Evolutionary conservation across 2,329 filamentous ascomycete species (phyloP), one percentile per base, ranked within the genome.

Genomic region (Cladosporium austrohemisphaericum): DNA sequence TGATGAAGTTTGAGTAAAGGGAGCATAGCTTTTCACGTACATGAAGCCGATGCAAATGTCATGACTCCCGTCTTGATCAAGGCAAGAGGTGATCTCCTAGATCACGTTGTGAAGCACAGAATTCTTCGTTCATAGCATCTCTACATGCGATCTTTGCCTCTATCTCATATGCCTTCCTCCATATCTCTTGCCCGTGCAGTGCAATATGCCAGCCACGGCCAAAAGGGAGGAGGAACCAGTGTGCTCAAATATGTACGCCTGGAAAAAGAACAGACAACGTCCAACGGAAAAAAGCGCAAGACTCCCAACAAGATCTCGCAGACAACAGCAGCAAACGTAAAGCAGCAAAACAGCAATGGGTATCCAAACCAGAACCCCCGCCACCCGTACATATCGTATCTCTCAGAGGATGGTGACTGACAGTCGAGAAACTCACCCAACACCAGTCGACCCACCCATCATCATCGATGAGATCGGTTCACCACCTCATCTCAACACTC

Each of bases 1-100:
- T 52, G 3, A 65, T 65, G 62, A 54, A 60, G 35, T 65, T 65
- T 55, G 62, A 64, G 52, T 63, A 56, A 31, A 9, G n/a, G 13
- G 25, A n/a, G 5, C 29, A 13, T 31, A 10, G 11, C 11, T 6
- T 31, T n/a, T 13, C 29, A 31, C 5, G 13, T 31, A 5, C 11
- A 5, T 13, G 5, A 10, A 31, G 29, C 11, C 13, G 29, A 4
- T 4, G 14, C 29, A 31, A 10, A 13, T 31, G 29, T n/a, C 13
- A 31, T 6, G 11, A 10, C 29, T 31, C 29, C 11, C 14, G 5
- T 31, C 29, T 13, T 4, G 29, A 31, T 5, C n/a, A n/a, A n/a
- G n/a, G n/a, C n/a, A n/a, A n/a, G n/a, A n/a, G n/a, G n/a, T n/a
- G n/a, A n/a, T n/a, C n/a, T n/a, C n/a, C n/a, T n/a, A n/a, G n/a